Percentiles rank a stretch among this genome's conserved stretches.
Evolutionary conservation across 2,329 filamentous ascomycete genomes (phyloP).

Genomic region (Botrytis fabae): DNA sequence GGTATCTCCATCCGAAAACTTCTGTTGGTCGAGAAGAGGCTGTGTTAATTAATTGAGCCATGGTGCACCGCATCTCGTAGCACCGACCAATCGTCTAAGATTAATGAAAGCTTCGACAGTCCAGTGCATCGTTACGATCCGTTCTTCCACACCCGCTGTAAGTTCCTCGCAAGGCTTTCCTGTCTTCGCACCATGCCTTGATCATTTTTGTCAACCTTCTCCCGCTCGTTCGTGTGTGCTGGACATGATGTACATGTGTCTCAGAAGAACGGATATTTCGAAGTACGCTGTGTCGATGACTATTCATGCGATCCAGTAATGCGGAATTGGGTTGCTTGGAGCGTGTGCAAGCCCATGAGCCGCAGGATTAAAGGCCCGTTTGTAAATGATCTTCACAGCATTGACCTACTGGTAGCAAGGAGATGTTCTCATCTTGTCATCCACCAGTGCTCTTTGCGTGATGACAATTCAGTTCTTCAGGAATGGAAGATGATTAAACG

Average conservation of each 20-base stretch:
- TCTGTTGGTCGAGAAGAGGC: background rate
- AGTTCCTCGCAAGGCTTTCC: conserved; percentile 1
- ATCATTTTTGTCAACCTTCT: background rate
- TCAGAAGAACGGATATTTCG: background rate
- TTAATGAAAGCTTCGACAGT: background rate
- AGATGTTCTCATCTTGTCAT: background rate
- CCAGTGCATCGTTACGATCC: conserved; percentile 2
- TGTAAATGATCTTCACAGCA: background rate
- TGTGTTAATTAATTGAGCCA: background rate
- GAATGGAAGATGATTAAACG: no score
- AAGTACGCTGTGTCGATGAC: background rate
- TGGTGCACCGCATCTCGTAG: background rate
- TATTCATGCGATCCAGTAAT: background rate
- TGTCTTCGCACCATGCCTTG: background rate
- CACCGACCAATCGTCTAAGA: background rate
- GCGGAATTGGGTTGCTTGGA: background rate
- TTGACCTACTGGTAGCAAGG: no score
- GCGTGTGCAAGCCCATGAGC: background rate
- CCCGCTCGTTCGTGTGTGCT: background rate
- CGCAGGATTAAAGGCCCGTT: background rate
- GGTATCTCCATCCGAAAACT: background rate
- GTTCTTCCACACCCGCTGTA: background rate
- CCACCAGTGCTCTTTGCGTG: background rate
- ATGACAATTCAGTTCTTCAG: background rate
- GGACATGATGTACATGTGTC: background rate